These are phyloP conservation scores for Cladosporium phlei DNA, from an alignment of 2,329 filamentous ascomycete genomes.

Conservation along the genomic window DNA sequence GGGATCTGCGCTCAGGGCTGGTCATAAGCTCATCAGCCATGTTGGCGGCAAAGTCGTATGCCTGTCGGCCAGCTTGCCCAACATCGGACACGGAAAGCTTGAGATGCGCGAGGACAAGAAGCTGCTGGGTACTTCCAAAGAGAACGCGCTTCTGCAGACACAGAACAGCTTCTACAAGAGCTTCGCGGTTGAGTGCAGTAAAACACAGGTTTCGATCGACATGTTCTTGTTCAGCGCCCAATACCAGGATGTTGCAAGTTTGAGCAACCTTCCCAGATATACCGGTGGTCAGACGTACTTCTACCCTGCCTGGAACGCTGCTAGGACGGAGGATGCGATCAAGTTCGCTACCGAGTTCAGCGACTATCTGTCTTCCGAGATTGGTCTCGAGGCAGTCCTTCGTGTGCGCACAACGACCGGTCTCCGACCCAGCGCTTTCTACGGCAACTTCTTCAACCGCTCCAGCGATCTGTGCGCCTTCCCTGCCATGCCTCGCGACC, in stretches of 20 bases:
- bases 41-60: slow-evolving; percentile 94
- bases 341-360: slow-evolving; percentile 97
- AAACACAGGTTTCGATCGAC: slow-evolving; percentile 96
- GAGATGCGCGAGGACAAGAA: slow-evolving; percentile 97
- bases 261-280: slow-evolving; percentile 92
- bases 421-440: slow-evolving; percentile 94
- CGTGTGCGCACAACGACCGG: slow-evolving; percentile 93
- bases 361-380: slow-evolving; percentile 93
- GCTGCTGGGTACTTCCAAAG: slow-evolving; percentile 86
- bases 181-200: slow-evolving; percentile 97
- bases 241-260: slow-evolving; percentile 93
- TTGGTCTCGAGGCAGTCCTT: slow-evolving; percentile 91
- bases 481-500: slow-evolving; percentile 93
- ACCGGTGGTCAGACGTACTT: slow-evolving; percentile 98
- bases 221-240: slow-evolving; percentile 97
- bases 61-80: slow-evolving; percentile 82
- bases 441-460: slow-evolving; percentile 98
- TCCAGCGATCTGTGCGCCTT: slow-evolving; percentile 97
- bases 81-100: slow-evolving; percentile 81
- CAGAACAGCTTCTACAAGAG: slow-evolving; percentile 98
- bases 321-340: slow-evolving; percentile 87
- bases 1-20: slow-evolving; percentile 86
- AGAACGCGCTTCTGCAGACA: slow-evolving; percentile 80
- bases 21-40: slow-evolving; percentile 91
- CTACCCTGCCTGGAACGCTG: slow-evolving; percentile 96